Base-by-base conservation (phyloP, 441 rosid genomes). In the Brassica balearica region DNA sequence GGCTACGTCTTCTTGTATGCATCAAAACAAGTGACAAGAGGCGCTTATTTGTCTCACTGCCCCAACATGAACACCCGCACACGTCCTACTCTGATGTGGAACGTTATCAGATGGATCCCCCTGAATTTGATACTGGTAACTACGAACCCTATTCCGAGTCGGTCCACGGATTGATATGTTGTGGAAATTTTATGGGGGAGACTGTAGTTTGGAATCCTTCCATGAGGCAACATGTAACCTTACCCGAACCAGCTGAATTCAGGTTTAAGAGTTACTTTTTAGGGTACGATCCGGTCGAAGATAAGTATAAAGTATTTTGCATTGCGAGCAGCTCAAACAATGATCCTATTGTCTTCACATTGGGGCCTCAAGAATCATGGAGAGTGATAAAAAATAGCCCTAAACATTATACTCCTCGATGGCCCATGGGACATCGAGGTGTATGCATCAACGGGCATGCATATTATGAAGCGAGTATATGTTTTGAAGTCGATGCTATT, bases 251-350 rank as follows among this genome's bases (percentile, higher is more conserved):
- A 4, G 14, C 53, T 43, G 48, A 41, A 10, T 41, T 41, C 12
- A 41, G 48, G 10, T 9, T 9, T 41, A 48, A 5, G 4, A 1
- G 2, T 0, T 8, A 27, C 6, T 74, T 0, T 74, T 65, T 74
- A 55, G 77, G 77, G 11, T 36, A 65, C 22, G 71, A 74, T 36
- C 65, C 65, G 2, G 71, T 65, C 5, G 71, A 74, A 12, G 71
- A 15, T 14, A 55, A 65, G 56, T n/a, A 65, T n/a, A 73, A 51
- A 73, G 71, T 74, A 14, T 65, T 65, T 32, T 51, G 63, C 70
- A 12, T 73, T 53, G 1, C 63, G 53, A 10, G 1, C 12, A 17
- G 0, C 0, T 0, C 7, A 55, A 0, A 43, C 1, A 3, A 43
- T 43, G 53, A 43, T 43, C 63, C 73, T 5, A 3, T 53, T 9